Evolutionary conservation across 768 basidiomycete species (phyloP), one percentile per base, ranked within the genome.

Genomic region (Leccinum uliginosum): DNA sequence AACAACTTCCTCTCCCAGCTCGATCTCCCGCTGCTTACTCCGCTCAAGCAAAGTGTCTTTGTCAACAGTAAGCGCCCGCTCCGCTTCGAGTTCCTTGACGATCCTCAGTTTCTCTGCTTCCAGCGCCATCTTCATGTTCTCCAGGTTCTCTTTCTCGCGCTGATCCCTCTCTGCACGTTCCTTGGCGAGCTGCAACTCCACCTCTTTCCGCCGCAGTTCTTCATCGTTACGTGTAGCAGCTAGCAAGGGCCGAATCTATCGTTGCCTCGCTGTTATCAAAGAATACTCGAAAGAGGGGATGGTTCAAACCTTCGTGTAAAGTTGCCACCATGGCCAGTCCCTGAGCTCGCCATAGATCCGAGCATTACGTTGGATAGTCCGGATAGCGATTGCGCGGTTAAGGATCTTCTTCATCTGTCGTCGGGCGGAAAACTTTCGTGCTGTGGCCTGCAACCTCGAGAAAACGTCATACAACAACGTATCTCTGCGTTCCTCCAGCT

Each of bases 281-380:
- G 9, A 52, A 32, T 44, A 19, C 23, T 3, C 32, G 14, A 14
- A 54, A n/a, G 32, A 23, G 35, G 14, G 4, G 0, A 24, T 17
- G 17, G 6, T 12, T 54, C 72, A 46, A 59, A 84, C 93, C 78
- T 96, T 96, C 3, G 93, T 93, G 69, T 95, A 99, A 9, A 98
- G 79, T 60, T 94, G 90, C 97, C 97, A 99, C 97, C 97, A 98
- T 1, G 96, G 94, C 97, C 97, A 98, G 52, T 96, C 92, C 47
- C 85, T 80, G 27, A 99, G 78, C 54, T 92, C 87, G 7, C 87
- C 86, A 67, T 98, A 98, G 21, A 97, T 80, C 21, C 93, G 79
- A 2, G 96, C 96, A 68, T 99, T 99, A 46, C 86, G 82, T 68
- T 98, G 97, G 59, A 98, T 94, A 1, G 91, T 95, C 47, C 91